Base-by-base conservation (phyloP, 2,329 filamentous ascomycete species). In the Diaporthe aspalathi region DNA sequence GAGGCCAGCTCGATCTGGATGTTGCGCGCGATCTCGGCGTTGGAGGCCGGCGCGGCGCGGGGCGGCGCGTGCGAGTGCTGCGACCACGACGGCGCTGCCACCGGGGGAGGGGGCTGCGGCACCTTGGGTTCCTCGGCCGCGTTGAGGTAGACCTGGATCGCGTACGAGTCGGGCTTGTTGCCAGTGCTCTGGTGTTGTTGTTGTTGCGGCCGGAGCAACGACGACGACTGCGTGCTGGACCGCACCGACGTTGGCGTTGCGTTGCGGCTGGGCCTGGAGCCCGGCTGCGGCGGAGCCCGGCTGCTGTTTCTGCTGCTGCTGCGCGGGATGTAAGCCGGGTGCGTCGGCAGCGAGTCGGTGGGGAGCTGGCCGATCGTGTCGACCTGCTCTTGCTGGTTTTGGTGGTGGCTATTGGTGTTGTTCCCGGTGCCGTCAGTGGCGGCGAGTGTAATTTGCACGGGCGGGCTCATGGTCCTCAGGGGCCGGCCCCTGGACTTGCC, bases 271-370 rank as follows among this genome's bases (percentile, higher is more conserved):
- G 73, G 73, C 50, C 65, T 20, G 35, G 47, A 40, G 14, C 57
- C 70, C 1, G 40, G 65, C 16, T 29, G 53, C 24, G 45, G 43
- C n/a, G 62, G 50, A 12, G n/a, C 35, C 4, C 54, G 54, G 54
- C 14, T 57, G 35, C 35, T 57, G 54, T 35, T 57, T n/a, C 54
- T 60, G 35, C 24, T 45, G 17, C 38, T 32, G 9, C 80, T 77
- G 5, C 78, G 79, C 1, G 84, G 83, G 24, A 86, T 81, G 63
- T 88, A 88, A 0, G 86, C 86, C 0, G 82, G 83, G 71, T 88
- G 86, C 0, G 84, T 79, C 0, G 86, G 86, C 52, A 87, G 78
- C 0, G 80, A 80, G 54, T 74, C 80, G 17, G 22, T 27, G 45
- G 60, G 60, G 16, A 67, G 27, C 35, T 43, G 47, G 14, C 45